Conservation (phyloP, 169 alveolate species). For the Plasmodium adleri region DNA sequence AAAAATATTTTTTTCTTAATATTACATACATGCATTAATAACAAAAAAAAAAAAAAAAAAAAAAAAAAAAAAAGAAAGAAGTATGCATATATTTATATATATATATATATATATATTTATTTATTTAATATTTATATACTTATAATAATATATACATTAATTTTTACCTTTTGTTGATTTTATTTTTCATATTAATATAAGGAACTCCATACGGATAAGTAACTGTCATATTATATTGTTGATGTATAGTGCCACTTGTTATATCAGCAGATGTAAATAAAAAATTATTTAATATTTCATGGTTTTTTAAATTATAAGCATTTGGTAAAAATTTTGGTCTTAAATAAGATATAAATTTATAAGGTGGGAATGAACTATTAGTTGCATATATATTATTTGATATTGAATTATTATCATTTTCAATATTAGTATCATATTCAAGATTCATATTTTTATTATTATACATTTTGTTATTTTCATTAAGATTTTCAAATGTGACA, state of each 20-base stretch:
- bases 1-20: too few species aligned
- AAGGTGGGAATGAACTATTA: slow-evolving; percentile 19
- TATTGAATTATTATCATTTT: neutral
- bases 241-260: slow-evolving; percentile 30
- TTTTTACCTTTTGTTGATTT: too few species aligned
- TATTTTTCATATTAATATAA: slow-evolving; percentile 13
- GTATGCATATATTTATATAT: too few species aligned
- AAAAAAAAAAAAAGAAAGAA: too few species aligned
- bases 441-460: neutral
- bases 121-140: too few species aligned
- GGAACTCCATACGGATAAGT: slow-evolving; percentile 71
- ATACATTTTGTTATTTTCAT: neutral
- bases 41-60: too few species aligned
- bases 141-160: too few species aligned
- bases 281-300: slow-evolving; percentile 13
- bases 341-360: slow-evolving; percentile 17
- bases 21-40: too few species aligned
- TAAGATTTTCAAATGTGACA: slow-evolving; percentile 34
- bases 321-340: neutral
- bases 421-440: neutral
- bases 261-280: slow-evolving; percentile 47
- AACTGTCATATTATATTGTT: slow-evolving; percentile 46
- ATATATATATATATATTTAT: too few species aligned
- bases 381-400: slow-evolving; percentile 14
- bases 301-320: slow-evolving; percentile 30